phyloP scores from a whole-genome alignment of 2,329 filamentous ascomycete species.

The Aspergillus tubingensis region DNA sequence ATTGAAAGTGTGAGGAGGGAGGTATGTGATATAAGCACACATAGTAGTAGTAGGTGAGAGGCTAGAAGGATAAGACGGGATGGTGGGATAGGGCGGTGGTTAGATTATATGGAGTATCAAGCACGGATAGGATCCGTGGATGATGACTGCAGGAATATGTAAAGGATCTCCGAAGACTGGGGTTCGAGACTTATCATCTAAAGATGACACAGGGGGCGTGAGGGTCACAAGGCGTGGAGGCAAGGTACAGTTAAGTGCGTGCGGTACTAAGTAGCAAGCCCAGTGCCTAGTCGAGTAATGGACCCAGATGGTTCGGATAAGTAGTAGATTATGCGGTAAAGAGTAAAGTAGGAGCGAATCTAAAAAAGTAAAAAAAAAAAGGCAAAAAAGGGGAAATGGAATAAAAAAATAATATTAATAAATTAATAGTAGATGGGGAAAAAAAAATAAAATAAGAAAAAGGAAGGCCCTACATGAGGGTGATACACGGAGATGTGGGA shows the following conservation, averaged over 20 bases:
- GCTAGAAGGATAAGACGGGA: slow-evolving; percentile 3
- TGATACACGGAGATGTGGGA: slow-evolving; percentile 12
- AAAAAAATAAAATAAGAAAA: slow-evolving; percentile 15
- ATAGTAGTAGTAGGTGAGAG: slow-evolving; percentile 13
- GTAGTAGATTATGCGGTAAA: slow-evolving; percentile 2
- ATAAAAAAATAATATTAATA: slow-evolving; percentile 1
- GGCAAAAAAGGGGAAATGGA: slow-evolving; percentile 8
- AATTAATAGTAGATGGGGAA: not conserved
- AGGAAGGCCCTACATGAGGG: slow-evolving; percentile 20
- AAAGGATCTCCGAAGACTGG: slow-evolving; percentile 24
- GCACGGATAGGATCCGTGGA: slow-evolving; percentile 22
- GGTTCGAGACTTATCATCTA: slow-evolving; percentile 21
- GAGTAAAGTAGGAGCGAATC: not conserved
- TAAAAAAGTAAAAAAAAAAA: not conserved
- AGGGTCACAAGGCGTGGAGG: slow-evolving; percentile 24
- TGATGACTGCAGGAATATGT: slow-evolving; percentile 25
- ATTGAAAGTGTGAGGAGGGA: slow-evolving; percentile 13
- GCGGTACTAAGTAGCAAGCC: not conserved
- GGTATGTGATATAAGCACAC: slow-evolving; percentile 11
- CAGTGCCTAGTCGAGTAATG: slow-evolving; percentile 14
- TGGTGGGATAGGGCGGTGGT: slow-evolving; percentile 6
- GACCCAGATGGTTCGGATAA: slow-evolving; percentile 17
- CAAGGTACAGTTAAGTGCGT: slow-evolving; percentile 22
- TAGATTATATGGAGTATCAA: slow-evolving; percentile 22
- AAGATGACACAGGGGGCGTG: slow-evolving; percentile 25